Base-by-base conservation (phyloP, 1,284 basidiomycete genomes). In the Sanghuangporus baumii region DNA sequence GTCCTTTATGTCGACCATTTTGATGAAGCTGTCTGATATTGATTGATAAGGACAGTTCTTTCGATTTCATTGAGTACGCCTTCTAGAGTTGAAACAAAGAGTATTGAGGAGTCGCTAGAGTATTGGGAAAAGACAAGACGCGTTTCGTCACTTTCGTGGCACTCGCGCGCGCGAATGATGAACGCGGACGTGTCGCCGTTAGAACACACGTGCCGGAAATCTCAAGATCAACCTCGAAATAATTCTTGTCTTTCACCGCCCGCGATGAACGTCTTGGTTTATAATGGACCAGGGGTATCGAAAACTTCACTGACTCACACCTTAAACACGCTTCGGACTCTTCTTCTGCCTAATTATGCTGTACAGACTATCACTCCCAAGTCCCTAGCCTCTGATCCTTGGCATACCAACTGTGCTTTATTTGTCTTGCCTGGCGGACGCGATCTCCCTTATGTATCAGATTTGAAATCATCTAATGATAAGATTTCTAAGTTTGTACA, bases 231-330 rank as follows among this genome's bases (percentile, higher is more conserved):
- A 20, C 43, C 43, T 16, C 43, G 16, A 20, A 11, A 6, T 23
- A 1, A 54, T 18, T 1, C 7, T 12, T n/a, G 36, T 6, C 6
- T 37, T 37, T 54, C 3, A 54, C 36, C 34, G 14, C 36, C 36
- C 34, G 14, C 36, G 37, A 89, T 91, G 87, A 87, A 94, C 75
- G 88, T 94, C 18, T 82, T 94, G 62, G 83, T 94, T 48, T 93
- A 93, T 73, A 79, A 88, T 52, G 89, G 88, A 2, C 84, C 88
- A 23, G 88, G 92, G 60, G 82, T 86, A 18, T 78, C 81, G 31
- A 79, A 80, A 50, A 72, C 81, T 9, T 88, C 89, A 1, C 74
- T 87, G 40, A 76, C 81, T 1, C 78, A 86, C 68, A 80, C 84
- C 1, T 72, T 87, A 40, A 71, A 78, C 1, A 78, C 80, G 7